Base-by-base conservation (phyloP, 352 stramenopile species). In the Lagenidium sp. region DNA sequence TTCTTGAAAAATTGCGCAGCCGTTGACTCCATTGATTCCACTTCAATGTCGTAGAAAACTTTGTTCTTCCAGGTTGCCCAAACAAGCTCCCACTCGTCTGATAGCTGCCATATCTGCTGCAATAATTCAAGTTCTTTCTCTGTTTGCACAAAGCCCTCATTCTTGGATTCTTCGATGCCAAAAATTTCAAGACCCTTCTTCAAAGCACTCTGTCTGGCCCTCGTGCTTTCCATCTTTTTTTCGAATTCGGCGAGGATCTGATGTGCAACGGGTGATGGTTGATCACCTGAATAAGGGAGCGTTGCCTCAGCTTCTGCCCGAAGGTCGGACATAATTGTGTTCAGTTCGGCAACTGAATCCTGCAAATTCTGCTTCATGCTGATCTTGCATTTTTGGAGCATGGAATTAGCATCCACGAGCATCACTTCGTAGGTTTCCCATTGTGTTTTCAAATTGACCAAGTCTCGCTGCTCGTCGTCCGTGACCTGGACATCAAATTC, bases 331-430 rank as follows among this genome's bases (percentile, higher is more conserved):
- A 91, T 92, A 42, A 90, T 84, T 8, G 64, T 72, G 50, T 88
- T 88, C 19, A 96, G 60, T 47, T 92, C 82, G 0, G 73, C 71
- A 8, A 98, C 76, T 2, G 77, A 92, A 44, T 92, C 85, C 52
- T 98, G 87, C 2, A 98, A 61, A 29, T 94, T 95, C 49, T 96
- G 83, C 55, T 97, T 97, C 93, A 98, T 97, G 40, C 84, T 96
- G 16, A 94, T 57, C 66, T 97, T 97, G 59, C 79, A 90, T 45
- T 96, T 95, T 39, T 96, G 84, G 24, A 97, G 51, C 68, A 93
- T 90, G 21, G 78, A 76, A 34, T 97, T 92, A 0, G 82, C 75
- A 35, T 95, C 75, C 3, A 82, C 64, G 15, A 96, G 55, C 69
- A 92, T 87, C 6, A 58, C 60, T 50, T 95, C 73, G 44, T 95